Base-by-base conservation (phyloP, 139 green algal genomes). In the Chlorella sorokiniana region DNA sequence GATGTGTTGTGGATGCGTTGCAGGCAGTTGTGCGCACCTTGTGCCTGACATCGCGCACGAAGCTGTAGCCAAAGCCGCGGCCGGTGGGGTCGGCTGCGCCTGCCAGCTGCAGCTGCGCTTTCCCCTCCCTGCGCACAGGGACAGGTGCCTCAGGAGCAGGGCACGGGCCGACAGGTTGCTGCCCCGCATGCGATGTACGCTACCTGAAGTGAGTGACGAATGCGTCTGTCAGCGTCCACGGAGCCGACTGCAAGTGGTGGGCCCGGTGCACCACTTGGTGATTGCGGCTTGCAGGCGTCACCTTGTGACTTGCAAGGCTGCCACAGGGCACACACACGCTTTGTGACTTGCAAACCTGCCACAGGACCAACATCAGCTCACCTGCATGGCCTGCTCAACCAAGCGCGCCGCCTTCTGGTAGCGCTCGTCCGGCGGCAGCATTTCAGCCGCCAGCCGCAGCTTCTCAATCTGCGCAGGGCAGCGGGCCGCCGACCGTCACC, bases 1-100 rank as follows among this genome's bases (percentile, higher is more conserved):
- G 6, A 54, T 54, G 33, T 29, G 7, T 45, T 42, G 69, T 29
- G n/a, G n/a, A n/a, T n/a, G n/a, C n/a, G n/a, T n/a, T n/a, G n/a
- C n/a, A n/a, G n/a, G n/a, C n/a, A n/a, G n/a, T n/a, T 86, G 35
- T 18, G 64, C 69, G 64, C 62, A 70, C 69, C 64, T 86, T 81
- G 29, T 82, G 73, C 27, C 83, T 79, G 0, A 84, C 31, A 41
- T 94, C 88, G 0, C 86, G 69, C 22, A 91, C 83, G 77, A 89
- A 97, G 23, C 84, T 90, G 84, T 93, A 94, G 31, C 90, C 93
- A 51, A 81, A 69, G 35, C 93, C 93, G 9, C 93, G 84, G 16
- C 92, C 93, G 1, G 90, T 93, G n/a, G 93, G 93, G 76, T 96
- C 93, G 5, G 85, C 93, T 1, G 84, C 67, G 9, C 93, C 93